phyloP scores from a whole-genome alignment of 495 filamentous ascomycete species.

The Penicillium bovifimosum region DNA sequence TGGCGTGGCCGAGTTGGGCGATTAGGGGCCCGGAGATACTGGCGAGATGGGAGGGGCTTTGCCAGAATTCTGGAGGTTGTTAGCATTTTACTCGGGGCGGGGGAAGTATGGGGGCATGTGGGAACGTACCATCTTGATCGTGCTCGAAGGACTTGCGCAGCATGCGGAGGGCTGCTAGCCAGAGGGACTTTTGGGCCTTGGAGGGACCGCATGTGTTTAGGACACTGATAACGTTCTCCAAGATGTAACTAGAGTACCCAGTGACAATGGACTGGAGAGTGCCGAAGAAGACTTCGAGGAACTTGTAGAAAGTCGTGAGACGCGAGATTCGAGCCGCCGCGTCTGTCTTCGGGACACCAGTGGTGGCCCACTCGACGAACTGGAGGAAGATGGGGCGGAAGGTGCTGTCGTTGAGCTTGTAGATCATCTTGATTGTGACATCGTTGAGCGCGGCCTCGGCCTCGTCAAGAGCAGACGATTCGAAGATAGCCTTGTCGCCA shows the following conservation, averaged over 20 bases:
- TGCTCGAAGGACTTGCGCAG: conserved; percentile 70
- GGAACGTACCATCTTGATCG: conserved; percentile 59
- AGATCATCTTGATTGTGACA: conserved; percentile 77
- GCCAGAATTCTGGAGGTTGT: conserved; percentile 64
- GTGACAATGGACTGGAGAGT: conserved; percentile 90
- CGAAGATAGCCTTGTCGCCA: conserved; percentile 33
- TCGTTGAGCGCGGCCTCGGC: conserved; percentile 63
- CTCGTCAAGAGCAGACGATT: conserved; percentile 49
- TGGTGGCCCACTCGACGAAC: conserved; percentile 71
- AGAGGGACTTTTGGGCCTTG: conserved; percentile 50
- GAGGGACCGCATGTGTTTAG: conserved; percentile 47
- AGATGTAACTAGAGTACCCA: conserved; percentile 76
- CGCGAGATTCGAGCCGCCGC: conserved; percentile 48
- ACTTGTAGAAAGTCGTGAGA: conserved; percentile 67
- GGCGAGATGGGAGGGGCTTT: conserved; percentile 77
- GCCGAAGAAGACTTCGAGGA: conserved; percentile 71
- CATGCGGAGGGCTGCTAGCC: conserved; percentile 59
- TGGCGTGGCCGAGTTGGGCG: conserved; percentile 57
- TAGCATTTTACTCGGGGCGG: no score
- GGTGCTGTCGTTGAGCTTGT: conserved; percentile 92
- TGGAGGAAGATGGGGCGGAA: conserved; percentile 90
- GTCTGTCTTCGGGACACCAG: conserved; percentile 55
- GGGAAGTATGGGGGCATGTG: no score
- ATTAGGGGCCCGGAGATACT: conserved; percentile 63
- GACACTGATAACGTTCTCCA: conserved; percentile 65